phyloP scores from a whole-genome alignment of 2,329 filamentous ascomycete genomes.

The Biscogniauxia sp. region DNA sequence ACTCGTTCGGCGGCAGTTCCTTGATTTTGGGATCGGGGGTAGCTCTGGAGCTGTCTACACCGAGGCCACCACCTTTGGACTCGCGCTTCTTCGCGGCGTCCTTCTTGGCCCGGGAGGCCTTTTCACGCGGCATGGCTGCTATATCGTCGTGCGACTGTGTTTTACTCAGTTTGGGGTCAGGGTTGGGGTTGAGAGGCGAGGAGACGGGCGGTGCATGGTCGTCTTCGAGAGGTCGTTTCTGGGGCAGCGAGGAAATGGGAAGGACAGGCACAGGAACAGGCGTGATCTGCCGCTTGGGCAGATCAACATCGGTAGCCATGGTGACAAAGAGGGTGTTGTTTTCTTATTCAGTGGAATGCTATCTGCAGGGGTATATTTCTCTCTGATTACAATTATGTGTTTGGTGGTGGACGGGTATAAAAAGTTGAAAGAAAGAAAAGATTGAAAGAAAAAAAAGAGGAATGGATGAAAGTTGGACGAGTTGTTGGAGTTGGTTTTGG shows the following conservation, averaged over 20 bases:
- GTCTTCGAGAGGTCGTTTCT: constrained; percentile 67
- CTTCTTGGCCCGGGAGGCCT: constrained; percentile 56
- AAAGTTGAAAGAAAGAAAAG: no score
- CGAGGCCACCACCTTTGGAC: constrained; percentile 48
- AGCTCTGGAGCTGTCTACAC: constrained; percentile 49
- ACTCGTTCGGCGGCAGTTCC: constrained; percentile 41
- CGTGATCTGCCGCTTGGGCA: constrained; percentile 30
- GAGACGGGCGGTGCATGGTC: constrained; percentile 68
- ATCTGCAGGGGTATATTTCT: no score
- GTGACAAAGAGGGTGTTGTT: constrained; percentile 6
- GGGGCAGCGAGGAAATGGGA: constrained; percentile 51
- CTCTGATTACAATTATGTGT: no score
- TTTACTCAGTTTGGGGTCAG: constrained; percentile 40
- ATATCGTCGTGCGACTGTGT: constrained; percentile 37
- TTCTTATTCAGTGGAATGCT: background rate
- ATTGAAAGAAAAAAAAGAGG: background rate
- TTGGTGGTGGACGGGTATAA: no score
- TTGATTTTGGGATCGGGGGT: constrained; percentile 56
- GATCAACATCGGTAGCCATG: constrained; percentile 32
- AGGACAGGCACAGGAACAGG: constrained; percentile 27
- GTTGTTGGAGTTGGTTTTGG: background rate
- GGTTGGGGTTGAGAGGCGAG: constrained; percentile 71
- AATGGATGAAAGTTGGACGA: background rate
- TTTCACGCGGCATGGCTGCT: constrained; percentile 44
- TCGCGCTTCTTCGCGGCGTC: constrained; percentile 68